phyloP scores from a whole-genome alignment of 176 grass and related monocot genomes.

The Themeda triandra region DNA sequence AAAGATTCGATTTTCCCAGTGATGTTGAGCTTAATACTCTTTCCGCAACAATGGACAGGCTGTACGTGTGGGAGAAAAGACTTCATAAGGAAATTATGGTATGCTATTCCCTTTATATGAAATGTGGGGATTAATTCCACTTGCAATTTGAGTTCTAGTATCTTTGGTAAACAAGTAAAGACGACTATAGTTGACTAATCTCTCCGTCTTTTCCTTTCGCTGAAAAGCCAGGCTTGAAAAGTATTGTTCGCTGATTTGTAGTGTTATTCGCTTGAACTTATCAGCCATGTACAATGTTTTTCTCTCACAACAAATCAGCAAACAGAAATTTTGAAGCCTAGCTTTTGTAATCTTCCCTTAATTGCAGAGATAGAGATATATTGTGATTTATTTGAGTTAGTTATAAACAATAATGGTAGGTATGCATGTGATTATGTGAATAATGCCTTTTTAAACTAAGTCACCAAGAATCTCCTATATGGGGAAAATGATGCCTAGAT shows the following conservation, averaged over 20 bases:
- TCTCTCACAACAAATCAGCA: no score
- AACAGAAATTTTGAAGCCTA: no score
- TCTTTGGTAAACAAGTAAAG: background rate
- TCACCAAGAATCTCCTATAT: background rate
- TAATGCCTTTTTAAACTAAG: background rate
- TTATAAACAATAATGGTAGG: background rate
- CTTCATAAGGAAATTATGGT: constrained; percentile 90
- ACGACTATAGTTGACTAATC: background rate
- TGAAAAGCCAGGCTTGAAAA: no score
- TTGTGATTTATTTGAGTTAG: background rate
- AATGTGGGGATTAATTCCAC: background rate
- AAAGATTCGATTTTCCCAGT: constrained; percentile 11
- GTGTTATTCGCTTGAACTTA: no score
- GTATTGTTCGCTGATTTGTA: no score
- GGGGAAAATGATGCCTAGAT: no score
- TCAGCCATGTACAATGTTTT: no score
- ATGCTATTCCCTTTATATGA: constrained; percentile 18
- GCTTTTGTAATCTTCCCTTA: background rate
- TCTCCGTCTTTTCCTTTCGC: no score
- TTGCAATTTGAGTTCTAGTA: background rate
- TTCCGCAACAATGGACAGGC: constrained; percentile 68
- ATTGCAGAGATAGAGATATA: background rate
- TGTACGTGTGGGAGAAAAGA: constrained; percentile 84
- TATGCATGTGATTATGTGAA: background rate
- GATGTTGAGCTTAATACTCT: constrained; percentile 64